Base-by-base conservation (phyloP, 208 protist species). In the Crithidia brevicula region DNA sequence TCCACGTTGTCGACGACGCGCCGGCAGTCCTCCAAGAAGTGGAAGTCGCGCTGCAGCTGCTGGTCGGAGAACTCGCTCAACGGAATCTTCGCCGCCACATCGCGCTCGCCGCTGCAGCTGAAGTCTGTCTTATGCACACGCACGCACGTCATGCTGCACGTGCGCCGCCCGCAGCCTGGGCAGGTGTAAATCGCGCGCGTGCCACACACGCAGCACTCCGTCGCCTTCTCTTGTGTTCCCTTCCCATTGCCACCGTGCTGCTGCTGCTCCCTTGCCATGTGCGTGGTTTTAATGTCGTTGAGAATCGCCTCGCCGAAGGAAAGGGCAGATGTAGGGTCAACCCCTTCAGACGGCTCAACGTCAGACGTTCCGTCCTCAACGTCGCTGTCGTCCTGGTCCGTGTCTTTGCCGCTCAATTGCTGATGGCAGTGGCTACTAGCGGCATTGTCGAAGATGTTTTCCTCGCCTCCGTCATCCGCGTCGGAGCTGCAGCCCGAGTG, bases 91-190 rank as follows among this genome's bases (percentile, higher is more conserved):
- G 67, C 71, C 18, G 86, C 73, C 10, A 94, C 67, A 54, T 91
- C 74, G 18, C 79, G 78, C 31, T 77, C 57, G 13, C 91, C 91
- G 27, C 47, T 77, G 70, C 91, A 96, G 36, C 68, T 28, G 54
- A 81, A 85, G 34, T 91, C 74, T 16, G 51, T 33, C 69, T 93
- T 94, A 65, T 96, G 91, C 11, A 85, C 71, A 1, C 85, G 82
- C 38, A 96, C 82, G 61, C 91, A 96, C 4, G 68, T 89, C 25
- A 92, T 75, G 61, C 85, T 86, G 67, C 91, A 96, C 11, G 88
- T 93, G 6, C 85, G 69, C 5, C 77, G 75, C 4, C 66, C 78
- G 59, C 91, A 96, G 13, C 82, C 77, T 0, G 91, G 88, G 67
- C 91, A 96, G 15, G 87, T 89, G 72, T 96, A 96, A 7, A 82